Evolutionary conservation across 495 filamentous ascomycete species (phyloP).

Genomic region (Penicillium atrosanguineum): DNA sequence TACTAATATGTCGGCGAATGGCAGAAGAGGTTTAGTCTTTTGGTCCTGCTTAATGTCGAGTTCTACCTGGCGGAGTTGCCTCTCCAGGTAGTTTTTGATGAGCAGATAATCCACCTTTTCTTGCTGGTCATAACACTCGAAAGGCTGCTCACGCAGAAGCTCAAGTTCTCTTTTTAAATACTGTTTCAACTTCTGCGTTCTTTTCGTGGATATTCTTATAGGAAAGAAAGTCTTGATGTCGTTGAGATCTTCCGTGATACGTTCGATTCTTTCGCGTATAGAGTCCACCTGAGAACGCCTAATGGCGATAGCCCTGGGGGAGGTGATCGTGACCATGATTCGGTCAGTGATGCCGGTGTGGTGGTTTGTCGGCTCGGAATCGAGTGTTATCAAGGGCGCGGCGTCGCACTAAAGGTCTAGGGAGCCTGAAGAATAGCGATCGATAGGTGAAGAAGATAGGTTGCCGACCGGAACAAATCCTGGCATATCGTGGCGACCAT

Average conservation of each 20-base stretch:
- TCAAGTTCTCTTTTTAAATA: constrained; percentile 12
- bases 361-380: neutral
- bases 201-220: constrained; percentile 9
- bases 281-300: neutral
- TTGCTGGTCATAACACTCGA: constrained; percentile 35
- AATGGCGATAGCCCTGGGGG: constrained; percentile 4
- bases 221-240: constrained; percentile 16
- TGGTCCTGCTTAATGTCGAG: constrained; percentile 33
- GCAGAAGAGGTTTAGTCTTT: constrained; percentile 30
- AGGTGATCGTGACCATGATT: constrained; percentile 4
- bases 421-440: neutral
- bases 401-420: neutral
- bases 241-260: constrained; percentile 16
- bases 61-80: constrained; percentile 31
- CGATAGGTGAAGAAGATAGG: neutral
- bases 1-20: constrained; percentile 32
- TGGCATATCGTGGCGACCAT: neutral
- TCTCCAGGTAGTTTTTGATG: constrained; percentile 37
- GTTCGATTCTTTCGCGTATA: constrained; percentile 17
- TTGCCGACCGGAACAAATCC: neutral
- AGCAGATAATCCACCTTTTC: constrained; percentile 43
- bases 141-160: constrained; percentile 14
- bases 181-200: neutral
- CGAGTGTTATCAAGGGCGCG: neutral
- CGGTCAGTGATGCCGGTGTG: neutral